phyloP scores from a whole-genome alignment of 768 basidiomycete species.

The Cantharellus cinnabarinus region DNA sequence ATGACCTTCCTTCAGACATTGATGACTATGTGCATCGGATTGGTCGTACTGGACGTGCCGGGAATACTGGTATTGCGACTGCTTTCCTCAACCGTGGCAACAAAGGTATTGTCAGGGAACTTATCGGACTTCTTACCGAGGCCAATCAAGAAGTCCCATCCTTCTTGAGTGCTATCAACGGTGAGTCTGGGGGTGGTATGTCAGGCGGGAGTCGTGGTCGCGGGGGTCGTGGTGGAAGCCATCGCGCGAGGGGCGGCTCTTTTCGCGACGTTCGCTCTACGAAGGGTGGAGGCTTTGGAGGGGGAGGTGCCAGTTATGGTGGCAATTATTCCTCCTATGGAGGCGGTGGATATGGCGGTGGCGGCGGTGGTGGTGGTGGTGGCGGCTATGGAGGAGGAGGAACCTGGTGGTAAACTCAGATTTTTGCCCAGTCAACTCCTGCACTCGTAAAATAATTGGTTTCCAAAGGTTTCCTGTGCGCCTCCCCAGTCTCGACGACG shows the following conservation, averaged over 20 bases:
- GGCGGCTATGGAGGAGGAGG: slow-evolving; percentile 19
- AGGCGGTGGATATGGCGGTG: slow-evolving; percentile 12
- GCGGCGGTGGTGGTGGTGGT: slow-evolving; percentile 17
- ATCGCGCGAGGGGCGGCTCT: slow-evolving; percentile 37
- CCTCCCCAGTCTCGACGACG: too few relatives aligned
- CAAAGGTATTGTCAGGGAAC: slow-evolving; percentile 76
- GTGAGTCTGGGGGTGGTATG: slow-evolving; percentile 51
- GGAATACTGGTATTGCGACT: slow-evolving; percentile 88
- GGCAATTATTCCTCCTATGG: slow-evolving; percentile 19
- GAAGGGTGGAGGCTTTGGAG: slow-evolving; percentile 10
- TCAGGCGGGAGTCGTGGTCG: slow-evolving; percentile 27
- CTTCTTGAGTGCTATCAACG: slow-evolving; percentile 77
- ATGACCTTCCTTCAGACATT: slow-evolving; percentile 92
- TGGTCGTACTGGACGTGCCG: slow-evolving; percentile 95
- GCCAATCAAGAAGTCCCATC: slow-evolving; percentile 86
- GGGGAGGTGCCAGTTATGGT: slow-evolving; percentile 10
- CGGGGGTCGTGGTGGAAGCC: slow-evolving; percentile 30
- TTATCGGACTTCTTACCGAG: slow-evolving; percentile 84
- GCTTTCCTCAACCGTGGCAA: slow-evolving; percentile 93
- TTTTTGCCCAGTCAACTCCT: too few relatives aligned
- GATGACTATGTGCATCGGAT: slow-evolving; percentile 99
- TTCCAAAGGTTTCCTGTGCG: too few relatives aligned
- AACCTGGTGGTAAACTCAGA: slow-evolving; percentile 28
- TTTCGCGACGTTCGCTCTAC: slow-evolving; percentile 22
- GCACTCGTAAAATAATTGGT: too few relatives aligned